These are phyloP conservation scores for Zymoseptoria crescenta DNA, from an alignment of 2,329 filamentous ascomycete species.

Conservation along the genomic window DNA sequence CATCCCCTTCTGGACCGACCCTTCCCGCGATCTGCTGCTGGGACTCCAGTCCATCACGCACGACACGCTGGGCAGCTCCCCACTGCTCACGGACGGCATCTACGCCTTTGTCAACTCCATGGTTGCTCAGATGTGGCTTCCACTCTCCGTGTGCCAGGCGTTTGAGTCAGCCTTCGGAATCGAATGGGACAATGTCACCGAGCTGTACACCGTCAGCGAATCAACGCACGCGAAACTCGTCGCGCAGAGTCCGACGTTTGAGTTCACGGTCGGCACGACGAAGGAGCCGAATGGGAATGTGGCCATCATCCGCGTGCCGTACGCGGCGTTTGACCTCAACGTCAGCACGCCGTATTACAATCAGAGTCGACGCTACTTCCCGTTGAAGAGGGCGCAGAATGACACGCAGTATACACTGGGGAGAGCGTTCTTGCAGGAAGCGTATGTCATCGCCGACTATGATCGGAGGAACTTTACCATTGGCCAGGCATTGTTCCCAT, in stretches of 20 bases:
- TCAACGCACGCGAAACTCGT: slow-evolving; percentile 29
- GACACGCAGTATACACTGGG: slow-evolving; percentile 23
- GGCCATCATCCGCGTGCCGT: slow-evolving; percentile 22
- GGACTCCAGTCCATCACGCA: slow-evolving; percentile 19
- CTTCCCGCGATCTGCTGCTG: slow-evolving; percentile 19
- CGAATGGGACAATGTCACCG: slow-evolving; percentile 30
- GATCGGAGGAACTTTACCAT: slow-evolving; percentile 12
- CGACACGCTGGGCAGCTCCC: slow-evolving; percentile 19
- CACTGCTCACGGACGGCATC: slow-evolving; percentile 13
- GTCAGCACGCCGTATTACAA: slow-evolving; percentile 13
- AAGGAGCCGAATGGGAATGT: background rate
- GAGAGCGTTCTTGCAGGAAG: slow-evolving; percentile 26
- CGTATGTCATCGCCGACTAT: slow-evolving; percentile 18
- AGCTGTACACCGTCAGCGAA: slow-evolving; percentile 35
- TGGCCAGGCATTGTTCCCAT: slow-evolving; percentile 5
- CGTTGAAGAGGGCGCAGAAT: slow-evolving; percentile 20
- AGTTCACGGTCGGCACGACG: slow-evolving; percentile 23
- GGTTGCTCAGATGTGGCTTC: slow-evolving; percentile 36
- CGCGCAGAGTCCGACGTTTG: slow-evolving; percentile 31
- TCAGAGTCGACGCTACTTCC: slow-evolving; percentile 18
- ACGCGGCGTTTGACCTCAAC: slow-evolving; percentile 26
- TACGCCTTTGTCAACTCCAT: slow-evolving; percentile 34
- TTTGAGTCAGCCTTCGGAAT: slow-evolving; percentile 36
- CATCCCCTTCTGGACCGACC: slow-evolving; percentile 26
- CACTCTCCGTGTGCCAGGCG: slow-evolving; percentile 29